Base-by-base conservation (phyloP, 1,139 yeast species). In the Diutina pseudorugosa region DNA sequence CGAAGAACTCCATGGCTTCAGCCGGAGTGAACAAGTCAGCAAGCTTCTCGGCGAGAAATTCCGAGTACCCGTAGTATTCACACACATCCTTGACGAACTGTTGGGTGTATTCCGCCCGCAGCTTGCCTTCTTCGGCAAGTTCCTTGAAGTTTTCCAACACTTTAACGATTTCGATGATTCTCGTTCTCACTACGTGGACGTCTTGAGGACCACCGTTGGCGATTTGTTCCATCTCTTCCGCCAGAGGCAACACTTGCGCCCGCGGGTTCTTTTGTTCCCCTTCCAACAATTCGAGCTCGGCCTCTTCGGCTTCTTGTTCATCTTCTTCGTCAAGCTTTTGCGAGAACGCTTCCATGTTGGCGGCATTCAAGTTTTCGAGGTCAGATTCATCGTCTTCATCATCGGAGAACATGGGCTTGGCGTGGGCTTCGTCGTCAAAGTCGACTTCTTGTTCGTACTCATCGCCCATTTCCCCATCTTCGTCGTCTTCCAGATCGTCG, bases 1-100 rank as follows among this genome's bases (percentile, higher is more conserved):
- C 98, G 61, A 94, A 94, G 65, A 94, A 94, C 68, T 93, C 98
- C 78, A 94, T 80, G 18, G 98, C 98, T 72, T 94, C 99, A 18
- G 93, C 77, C 42, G 98, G 98, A 16, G 94, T 81, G 66, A 94
- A 94, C 57, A 93, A 75, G 62, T 90, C 82, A 73, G 90, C 90
- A 56, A 93, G 76, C 67, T 91, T 91, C 63, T 90, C 97, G 30
- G 98, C 98, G 62, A 94, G 77, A 66, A 85, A 90, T 61, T 83
- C 87, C n/a, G 93, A 80, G 71, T 94, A 94, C n/a, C 98, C 98
- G 64, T 91, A 94, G 71, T 94, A 94, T 62, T 85, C 87, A 66
- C 94, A 83, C 52, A 94, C 88, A 69, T 94, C 99, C 59, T 78
- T 77, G 30, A 90, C 68, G 56, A 93, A 75, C 68, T 95, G 83